Conservation (phyloP, 78 protist species). For the Guillardia theta region DNA sequence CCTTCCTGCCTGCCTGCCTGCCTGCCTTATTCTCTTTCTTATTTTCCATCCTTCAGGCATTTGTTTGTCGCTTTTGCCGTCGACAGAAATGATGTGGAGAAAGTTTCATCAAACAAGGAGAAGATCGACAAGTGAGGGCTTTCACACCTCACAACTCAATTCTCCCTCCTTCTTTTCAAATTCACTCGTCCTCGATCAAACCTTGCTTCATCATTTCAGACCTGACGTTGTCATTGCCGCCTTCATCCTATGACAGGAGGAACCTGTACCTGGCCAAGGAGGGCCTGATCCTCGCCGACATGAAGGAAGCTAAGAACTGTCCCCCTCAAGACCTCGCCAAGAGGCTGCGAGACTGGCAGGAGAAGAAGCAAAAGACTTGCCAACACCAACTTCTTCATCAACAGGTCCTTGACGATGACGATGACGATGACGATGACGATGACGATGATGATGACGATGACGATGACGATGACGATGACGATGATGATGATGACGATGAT, state of each 20-base stretch:
- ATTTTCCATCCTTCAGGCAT: neutral
- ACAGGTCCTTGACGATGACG: no score
- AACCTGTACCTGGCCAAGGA: constrained; percentile 16
- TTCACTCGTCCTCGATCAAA: neutral
- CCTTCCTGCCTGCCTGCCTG: neutral
- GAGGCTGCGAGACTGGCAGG: constrained; percentile 39
- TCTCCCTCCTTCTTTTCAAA: neutral
- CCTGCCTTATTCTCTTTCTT: neutral
- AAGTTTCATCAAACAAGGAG: no score
- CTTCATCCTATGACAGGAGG: neutral
- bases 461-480: no score
- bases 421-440: no score
- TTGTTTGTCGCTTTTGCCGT: neutral
- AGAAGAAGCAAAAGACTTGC: neutral
- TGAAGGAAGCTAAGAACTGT: neutral
- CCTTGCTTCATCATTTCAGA: neutral
- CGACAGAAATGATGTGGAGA: no score
- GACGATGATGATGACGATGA: no score
- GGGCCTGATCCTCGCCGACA: constrained; percentile 22
- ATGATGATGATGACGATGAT: no score
- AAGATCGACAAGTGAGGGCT: no score
- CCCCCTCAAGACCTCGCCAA: neutral
- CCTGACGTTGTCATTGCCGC: neutral
- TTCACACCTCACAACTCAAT: neutral
- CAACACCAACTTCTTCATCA: constrained; percentile 27